Base-by-base conservation (phyloP, 257 asterid species). In the Knoxia roxburghii region DNA sequence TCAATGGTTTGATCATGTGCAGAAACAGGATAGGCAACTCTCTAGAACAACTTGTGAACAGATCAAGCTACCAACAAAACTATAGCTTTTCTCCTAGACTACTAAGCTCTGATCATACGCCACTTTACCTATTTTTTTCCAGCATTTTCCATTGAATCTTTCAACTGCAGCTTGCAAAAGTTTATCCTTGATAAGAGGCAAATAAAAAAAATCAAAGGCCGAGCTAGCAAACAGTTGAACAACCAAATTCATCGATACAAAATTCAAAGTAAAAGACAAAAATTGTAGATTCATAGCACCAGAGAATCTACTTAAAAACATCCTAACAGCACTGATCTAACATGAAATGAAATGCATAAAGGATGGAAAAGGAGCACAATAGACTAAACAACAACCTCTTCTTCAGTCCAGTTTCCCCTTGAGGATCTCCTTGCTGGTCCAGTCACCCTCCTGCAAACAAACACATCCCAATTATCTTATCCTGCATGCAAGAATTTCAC, bases 351-450 rank as follows among this genome's bases (percentile, higher is more conserved):
- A 58, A 33, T 17, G 15, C 8, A 56, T 21, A 50, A 45, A 65
- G 9, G 11, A 49, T 39, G 45, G 39, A 24, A 32, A 37, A 11
- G 45, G 35, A 21, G 32, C 6, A 32, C 41, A 27, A 33, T 49
- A 43, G 20, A 17, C 29, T 66, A 56, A 46, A 55, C 15, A 20
- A 35, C 66, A 29, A 85, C 87, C 86, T 82, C 85, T 85, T 78
- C 86, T 67, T 46, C 77, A 10, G 82, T 82, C 90, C 90, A 82
- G 15, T 80, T 85, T 64, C 67, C 84, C 82, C 60, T 80, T 1
- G 87, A 79, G 37, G 80, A 70, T 72, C 81, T 78, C 65, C 84
- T 76, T 24, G 76, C 76, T 41, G 74, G 77, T 68, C 80, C 77
- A 32, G 17, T 68, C 71, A 71, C 40, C 59, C 65, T 78, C 71